Percentiles rank a stretch among this genome's conserved stretches.
These are phyloP conservation scores for Mycena metata DNA, from an alignment of 768 basidiomycete genomes.

Conservation along the genomic window DNA sequence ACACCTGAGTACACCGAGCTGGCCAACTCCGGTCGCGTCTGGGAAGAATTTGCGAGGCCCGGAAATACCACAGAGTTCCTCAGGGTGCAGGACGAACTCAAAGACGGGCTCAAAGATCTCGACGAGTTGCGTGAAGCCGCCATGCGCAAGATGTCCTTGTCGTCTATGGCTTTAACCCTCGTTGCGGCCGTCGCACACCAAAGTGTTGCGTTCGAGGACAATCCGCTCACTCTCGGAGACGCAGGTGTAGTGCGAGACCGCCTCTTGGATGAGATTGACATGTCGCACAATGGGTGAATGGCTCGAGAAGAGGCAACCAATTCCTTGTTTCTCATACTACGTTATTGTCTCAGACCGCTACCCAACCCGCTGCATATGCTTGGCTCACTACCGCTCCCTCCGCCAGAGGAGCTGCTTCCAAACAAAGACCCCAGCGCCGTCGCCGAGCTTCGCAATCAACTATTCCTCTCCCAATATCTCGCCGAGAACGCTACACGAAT, in stretches of 20 bases:
- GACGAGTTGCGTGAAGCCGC: slow-evolving; percentile 9
- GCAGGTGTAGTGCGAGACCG: neutral
- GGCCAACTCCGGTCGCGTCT: slow-evolving; percentile 6
- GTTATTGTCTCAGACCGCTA: neutral
- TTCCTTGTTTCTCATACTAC: no score
- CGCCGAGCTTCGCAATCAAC: slow-evolving; percentile 15
- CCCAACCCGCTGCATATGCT: slow-evolving; percentile 2
- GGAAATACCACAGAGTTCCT: slow-evolving; percentile 19
- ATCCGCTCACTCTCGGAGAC: slow-evolving; percentile 13
- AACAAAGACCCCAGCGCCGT: slow-evolving; percentile 15
- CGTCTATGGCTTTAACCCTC: slow-evolving; percentile 10
- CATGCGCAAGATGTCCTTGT: neutral
- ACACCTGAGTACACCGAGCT: slow-evolving; percentile 18
- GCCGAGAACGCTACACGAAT: slow-evolving; percentile 8
- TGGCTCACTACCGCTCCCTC: slow-evolving; percentile 6
- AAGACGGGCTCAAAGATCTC: slow-evolving; percentile 11
- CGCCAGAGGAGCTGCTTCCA: slow-evolving; percentile 13
- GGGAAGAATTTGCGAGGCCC: slow-evolving; percentile 1
- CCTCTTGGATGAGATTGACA: slow-evolving; percentile 4
- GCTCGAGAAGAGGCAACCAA: neutral
- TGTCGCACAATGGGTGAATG: neutral
- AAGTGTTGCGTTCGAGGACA: slow-evolving; percentile 11
- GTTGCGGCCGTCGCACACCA: slow-evolving; percentile 12
- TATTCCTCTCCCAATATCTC: slow-evolving; percentile 15
- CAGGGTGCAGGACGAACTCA: slow-evolving; percentile 17